phyloP scores from a whole-genome alignment of 2,329 filamentous ascomycete genomes.

The Aspergillus flavus region DNA sequence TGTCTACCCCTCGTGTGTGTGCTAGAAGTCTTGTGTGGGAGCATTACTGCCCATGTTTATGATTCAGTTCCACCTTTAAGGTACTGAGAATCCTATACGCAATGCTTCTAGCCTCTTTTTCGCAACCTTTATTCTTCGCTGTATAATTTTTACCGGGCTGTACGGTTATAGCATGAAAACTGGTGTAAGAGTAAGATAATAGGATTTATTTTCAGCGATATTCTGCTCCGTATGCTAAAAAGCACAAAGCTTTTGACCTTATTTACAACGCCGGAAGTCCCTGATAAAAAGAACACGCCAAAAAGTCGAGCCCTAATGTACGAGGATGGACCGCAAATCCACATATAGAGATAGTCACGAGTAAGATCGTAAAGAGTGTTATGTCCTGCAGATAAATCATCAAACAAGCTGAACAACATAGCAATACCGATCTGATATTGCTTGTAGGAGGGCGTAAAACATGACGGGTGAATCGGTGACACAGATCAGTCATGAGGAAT shows the following conservation, averaged over 20 bases:
- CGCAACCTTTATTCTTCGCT: not conserved
- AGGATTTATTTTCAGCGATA: conserved; percentile 2
- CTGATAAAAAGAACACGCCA: conserved; percentile 4
- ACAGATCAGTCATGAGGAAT: not conserved
- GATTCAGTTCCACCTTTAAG: not conserved
- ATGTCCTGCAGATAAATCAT: not conserved
- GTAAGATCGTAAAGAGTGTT: conserved; percentile 3
- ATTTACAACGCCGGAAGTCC: conserved; percentile 13
- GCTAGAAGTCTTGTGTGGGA: not conserved
- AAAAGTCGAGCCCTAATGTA: not conserved
- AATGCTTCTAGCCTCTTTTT: not conserved
- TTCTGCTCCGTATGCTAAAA: conserved; percentile 1
- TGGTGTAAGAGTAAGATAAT: conserved; percentile 3
- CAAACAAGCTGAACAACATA: not conserved
- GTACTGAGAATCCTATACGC: not conserved
- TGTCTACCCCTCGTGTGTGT: not conserved
- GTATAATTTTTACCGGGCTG: not conserved
- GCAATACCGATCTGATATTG: not conserved
- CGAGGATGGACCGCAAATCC: not conserved
- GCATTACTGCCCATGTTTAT: not conserved
- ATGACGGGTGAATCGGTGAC: not conserved
- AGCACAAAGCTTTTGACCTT: not conserved
- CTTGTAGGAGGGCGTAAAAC: not conserved
- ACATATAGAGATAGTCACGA: not conserved
- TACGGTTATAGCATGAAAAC: not conserved